These are phyloP conservation scores for Arthrobotrys musiformis DNA, from an alignment of 2,329 filamentous ascomycete species.

Conservation along the genomic window DNA sequence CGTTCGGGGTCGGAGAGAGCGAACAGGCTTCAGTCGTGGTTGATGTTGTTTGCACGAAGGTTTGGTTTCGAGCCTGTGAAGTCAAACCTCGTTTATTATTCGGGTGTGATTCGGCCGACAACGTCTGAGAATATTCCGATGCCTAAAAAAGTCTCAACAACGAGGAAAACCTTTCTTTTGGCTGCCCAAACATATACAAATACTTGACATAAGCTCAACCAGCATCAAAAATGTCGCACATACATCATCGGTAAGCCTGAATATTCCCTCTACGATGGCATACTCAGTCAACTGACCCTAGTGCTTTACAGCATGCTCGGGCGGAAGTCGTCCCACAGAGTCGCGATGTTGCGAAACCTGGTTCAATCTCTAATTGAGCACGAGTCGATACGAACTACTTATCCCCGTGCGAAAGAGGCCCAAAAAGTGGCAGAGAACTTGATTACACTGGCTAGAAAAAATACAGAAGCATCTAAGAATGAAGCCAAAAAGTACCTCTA, in stretches of 20 bases:
- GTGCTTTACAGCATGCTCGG: conserved; percentile 69
- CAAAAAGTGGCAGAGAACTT: conserved; percentile 93
- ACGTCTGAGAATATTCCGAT: neutral
- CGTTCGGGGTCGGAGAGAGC: neutral
- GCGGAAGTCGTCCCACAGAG: conserved; percentile 85
- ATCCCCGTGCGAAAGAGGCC: conserved; percentile 95
- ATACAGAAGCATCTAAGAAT: conserved; percentile 81
- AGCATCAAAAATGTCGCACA: conserved; percentile 43
- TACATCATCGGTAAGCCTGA: conserved; percentile 49
- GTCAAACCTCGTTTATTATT: neutral
- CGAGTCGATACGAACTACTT: conserved; percentile 94
- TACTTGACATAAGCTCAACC: neutral
- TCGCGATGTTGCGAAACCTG: conserved; percentile 92
- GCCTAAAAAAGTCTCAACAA: conserved; percentile 2
- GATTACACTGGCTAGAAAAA: conserved; percentile 91
- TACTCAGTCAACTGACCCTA: neutral
- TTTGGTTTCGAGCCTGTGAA: neutral
- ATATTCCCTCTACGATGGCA: neutral
- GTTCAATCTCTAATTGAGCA: conserved; percentile 93
- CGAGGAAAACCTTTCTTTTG: conserved; percentile 10
- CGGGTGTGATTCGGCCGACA: conserved; percentile 3
- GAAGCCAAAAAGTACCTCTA: conserved; percentile 84
- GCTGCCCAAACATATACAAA: neutral
- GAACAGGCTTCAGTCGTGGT: neutral
- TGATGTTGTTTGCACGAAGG: neutral